Conservation (phyloP, 2,329 filamentous ascomycete species). For the Cladosporium austrohemisphaericum region DNA sequence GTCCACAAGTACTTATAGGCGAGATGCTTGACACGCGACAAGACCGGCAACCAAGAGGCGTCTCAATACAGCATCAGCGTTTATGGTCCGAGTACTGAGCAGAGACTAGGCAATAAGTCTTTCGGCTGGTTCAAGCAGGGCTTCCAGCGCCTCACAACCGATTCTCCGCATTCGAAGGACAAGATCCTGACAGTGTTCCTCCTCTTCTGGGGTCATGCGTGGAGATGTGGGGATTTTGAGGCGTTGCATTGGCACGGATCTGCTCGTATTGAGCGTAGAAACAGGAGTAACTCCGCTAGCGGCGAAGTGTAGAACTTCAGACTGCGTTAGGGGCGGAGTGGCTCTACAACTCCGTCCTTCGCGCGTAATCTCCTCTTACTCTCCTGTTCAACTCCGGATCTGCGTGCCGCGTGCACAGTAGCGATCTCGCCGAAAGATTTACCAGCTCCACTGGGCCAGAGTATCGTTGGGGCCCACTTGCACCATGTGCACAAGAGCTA, state of each 20-base stretch:
- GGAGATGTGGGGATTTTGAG: no score
- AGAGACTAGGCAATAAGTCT: neutral
- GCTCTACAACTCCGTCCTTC: no score
- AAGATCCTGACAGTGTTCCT: neutral
- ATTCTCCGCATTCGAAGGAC: neutral
- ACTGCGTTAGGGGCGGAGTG: no score
- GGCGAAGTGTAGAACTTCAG: neutral
- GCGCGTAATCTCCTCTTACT: no score
- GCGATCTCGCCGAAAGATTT: no score
- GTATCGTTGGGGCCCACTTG: neutral
- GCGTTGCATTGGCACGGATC: no score
- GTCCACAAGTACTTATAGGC: neutral
- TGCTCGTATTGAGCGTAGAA: neutral
- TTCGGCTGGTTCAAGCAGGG: slow-evolving; percentile 1
- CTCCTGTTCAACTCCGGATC: neutral
- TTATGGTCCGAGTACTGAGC: neutral
- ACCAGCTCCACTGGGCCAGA: no score
- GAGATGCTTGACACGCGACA: neutral
- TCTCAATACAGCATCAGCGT: neutral
- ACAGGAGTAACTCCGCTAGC: slow-evolving; percentile 9
- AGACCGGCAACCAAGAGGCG: neutral
- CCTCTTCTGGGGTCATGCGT: neutral
- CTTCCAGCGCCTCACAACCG: neutral
- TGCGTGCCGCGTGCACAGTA: no score
- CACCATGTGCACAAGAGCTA: neutral